Percentiles rank a stretch among this genome's conserved stretches.
These are phyloP conservation scores for Clathrospora elynae DNA, from an alignment of 2,329 filamentous ascomycete species.

Conservation along the genomic window DNA sequence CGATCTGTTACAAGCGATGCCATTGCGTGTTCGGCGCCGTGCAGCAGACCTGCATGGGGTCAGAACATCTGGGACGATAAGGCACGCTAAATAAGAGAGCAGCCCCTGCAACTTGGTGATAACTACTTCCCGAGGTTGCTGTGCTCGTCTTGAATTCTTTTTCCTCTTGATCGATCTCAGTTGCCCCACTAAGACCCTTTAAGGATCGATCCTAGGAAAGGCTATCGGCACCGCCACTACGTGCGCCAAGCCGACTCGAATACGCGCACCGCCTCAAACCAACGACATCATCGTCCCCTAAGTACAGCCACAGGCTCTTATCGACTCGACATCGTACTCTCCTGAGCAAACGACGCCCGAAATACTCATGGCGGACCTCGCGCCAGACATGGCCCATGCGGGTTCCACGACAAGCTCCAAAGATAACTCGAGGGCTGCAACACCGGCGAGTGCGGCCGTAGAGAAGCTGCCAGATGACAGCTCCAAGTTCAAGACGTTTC, in stretches of 20 bases:
- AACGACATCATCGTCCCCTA: constrained; percentile 14
- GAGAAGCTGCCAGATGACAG: constrained; percentile 74
- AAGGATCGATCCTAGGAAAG: background rate
- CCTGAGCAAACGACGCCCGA: constrained; percentile 9
- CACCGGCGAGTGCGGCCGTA: constrained; percentile 38
- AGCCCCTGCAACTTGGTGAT: constrained; percentile 10
- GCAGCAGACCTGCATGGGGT: constrained; percentile 28
- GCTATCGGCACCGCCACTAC: constrained; percentile 30
- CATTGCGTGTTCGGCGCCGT: constrained; percentile 29
- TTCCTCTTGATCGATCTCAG: constrained; percentile 2
- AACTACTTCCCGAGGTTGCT: background rate
- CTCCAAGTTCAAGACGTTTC: constrained; percentile 86
- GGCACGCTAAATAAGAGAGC: constrained; percentile 26
- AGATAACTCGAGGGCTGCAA: constrained; percentile 45
- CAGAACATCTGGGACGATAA: constrained; percentile 24
- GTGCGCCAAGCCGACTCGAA: constrained; percentile 16
- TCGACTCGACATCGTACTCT: constrained; percentile 2
- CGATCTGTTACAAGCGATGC: constrained; percentile 30
- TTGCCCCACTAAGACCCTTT: constrained; percentile 7
- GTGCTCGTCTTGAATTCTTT: background rate
- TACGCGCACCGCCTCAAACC: constrained; percentile 22
- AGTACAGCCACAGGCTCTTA: constrained; percentile 1
- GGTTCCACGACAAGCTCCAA: constrained; percentile 38
- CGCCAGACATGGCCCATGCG: constrained; percentile 33
- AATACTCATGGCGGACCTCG: constrained; percentile 41